phyloP scores from a whole-genome alignment of 2,329 filamentous ascomycete species.

The Cercospora sp. region DNA sequence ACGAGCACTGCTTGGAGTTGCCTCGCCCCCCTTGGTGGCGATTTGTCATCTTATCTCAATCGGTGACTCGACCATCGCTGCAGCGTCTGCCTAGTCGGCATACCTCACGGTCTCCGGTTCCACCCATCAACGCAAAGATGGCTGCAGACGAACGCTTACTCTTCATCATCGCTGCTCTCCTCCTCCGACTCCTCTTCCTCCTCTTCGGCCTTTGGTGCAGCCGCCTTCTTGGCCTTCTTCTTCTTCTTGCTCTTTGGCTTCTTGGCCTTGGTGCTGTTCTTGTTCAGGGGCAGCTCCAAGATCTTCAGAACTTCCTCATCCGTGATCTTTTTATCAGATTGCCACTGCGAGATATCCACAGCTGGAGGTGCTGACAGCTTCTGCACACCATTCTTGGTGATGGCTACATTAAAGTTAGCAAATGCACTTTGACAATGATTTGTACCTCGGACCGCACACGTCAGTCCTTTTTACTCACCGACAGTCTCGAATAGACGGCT shows the following conservation, averaged over 20 bases:
- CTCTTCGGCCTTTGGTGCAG: constrained; percentile 30
- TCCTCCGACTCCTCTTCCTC: constrained; percentile 35
- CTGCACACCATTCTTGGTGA: constrained; percentile 95
- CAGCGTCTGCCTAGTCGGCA: not conserved
- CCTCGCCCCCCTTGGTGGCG: not conserved
- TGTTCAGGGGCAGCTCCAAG: constrained; percentile 77
- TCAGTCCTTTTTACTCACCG: constrained; percentile 62
- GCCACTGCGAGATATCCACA: constrained; percentile 76
- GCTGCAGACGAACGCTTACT: constrained; percentile 12
- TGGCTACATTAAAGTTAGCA: constrained; percentile 57
- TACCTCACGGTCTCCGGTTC: not conserved
- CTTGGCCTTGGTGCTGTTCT: constrained; percentile 65
- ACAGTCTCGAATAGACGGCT: constrained; percentile 86
- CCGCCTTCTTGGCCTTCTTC: constrained; percentile 64
- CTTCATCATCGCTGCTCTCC: constrained; percentile 32
- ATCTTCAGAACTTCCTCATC: constrained; percentile 96
- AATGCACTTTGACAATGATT: not conserved
- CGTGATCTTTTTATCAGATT: constrained; percentile 96
- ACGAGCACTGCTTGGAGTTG: not conserved
- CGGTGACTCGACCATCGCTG: not conserved
- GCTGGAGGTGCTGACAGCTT: constrained; percentile 76
- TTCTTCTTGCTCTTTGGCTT: constrained; percentile 92
- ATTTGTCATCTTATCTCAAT: constrained; percentile 1
- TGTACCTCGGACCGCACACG: not conserved
- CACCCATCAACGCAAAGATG: not conserved